phyloP scores from a whole-genome alignment of 345 rosid genomes.

The Acer yangbiense region DNA sequence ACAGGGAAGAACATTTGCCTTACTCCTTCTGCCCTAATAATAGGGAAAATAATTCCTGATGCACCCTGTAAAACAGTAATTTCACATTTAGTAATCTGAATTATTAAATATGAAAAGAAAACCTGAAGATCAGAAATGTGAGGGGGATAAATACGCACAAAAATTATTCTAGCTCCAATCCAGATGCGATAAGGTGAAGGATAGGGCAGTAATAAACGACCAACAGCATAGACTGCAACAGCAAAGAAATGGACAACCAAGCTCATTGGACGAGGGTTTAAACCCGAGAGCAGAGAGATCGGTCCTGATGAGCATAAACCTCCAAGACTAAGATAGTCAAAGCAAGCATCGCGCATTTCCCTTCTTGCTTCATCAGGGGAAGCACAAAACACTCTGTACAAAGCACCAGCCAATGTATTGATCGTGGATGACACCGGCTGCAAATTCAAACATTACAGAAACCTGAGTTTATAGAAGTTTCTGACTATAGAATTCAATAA shows the following conservation, averaged over 20 bases:
- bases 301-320: conserved; percentile 46
- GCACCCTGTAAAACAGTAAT: conserved; percentile 34
- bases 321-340: conserved; percentile 52
- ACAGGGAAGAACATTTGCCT: conserved; percentile 55
- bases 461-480: conserved; percentile 5
- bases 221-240: conserved; percentile 47
- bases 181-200: conserved; percentile 51
- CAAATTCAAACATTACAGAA: conserved; percentile 4
- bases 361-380: conserved; percentile 48
- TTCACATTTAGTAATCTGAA: not conserved
- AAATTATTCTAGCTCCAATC: conserved; percentile 48
- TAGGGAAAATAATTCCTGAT: conserved; percentile 47
- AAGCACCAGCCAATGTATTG: conserved; percentile 50
- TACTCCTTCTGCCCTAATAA: conserved; percentile 50
- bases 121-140: not conserved
- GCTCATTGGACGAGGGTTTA: conserved; percentile 46
- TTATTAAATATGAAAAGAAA: not conserved
- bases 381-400: conserved; percentile 50
- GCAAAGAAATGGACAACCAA: conserved; percentile 50
- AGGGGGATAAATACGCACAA: conserved; percentile 24
- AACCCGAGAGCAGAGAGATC: conserved; percentile 44
- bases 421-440: conserved; percentile 53
- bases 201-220: conserved; percentile 49
- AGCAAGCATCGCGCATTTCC: conserved; percentile 56
- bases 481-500: not conserved